A percentile compares a stretch with the other conserved stretches of the same genome.
Conservation (phyloP, 495 filamentous ascomycete species). For the Penicillium argentinense region DNA sequence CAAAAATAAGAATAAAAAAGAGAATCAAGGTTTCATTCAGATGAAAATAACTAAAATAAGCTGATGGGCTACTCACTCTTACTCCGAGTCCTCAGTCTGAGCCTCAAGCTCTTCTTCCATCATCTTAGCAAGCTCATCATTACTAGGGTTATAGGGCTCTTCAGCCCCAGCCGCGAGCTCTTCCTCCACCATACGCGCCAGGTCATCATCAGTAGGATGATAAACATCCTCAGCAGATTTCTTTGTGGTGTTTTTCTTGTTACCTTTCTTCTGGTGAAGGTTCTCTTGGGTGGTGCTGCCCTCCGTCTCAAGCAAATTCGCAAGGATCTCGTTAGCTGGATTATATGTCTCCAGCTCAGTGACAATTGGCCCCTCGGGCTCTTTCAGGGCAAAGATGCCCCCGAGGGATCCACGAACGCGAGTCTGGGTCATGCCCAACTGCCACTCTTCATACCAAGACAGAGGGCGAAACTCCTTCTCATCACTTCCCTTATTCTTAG, state of each 20-base stretch:
- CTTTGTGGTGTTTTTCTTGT: not conserved
- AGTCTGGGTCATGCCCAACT: not conserved
- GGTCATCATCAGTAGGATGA: constrained; percentile 16
- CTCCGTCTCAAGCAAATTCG: too few species aligned
- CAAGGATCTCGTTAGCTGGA: not conserved
- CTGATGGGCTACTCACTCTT: too few species aligned
- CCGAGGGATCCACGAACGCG: not conserved
- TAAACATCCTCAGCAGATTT: not conserved
- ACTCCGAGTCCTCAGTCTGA: too few species aligned
- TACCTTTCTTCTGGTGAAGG: too few species aligned
- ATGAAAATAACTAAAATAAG: too few species aligned
- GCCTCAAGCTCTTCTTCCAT: constrained; percentile 1
- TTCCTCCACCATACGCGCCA: constrained; percentile 26
- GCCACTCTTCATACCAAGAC: not conserved
- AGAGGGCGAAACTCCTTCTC: too few species aligned
- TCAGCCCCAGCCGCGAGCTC: constrained; percentile 16
- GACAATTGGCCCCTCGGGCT: too few species aligned
- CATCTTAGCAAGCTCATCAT: not conserved
- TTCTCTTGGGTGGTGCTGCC: too few species aligned
- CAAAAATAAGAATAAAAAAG: too few species aligned
- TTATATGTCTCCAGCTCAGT: too few species aligned
- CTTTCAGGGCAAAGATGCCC: constrained; percentile 2
- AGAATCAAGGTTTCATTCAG: too few species aligned
- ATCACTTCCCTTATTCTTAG: too few species aligned
- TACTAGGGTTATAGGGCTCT: not conserved